These are phyloP conservation scores for Debaryomyces udenii DNA, from an alignment of 1,139 yeast genomes.

Conservation along the genomic window DNA sequence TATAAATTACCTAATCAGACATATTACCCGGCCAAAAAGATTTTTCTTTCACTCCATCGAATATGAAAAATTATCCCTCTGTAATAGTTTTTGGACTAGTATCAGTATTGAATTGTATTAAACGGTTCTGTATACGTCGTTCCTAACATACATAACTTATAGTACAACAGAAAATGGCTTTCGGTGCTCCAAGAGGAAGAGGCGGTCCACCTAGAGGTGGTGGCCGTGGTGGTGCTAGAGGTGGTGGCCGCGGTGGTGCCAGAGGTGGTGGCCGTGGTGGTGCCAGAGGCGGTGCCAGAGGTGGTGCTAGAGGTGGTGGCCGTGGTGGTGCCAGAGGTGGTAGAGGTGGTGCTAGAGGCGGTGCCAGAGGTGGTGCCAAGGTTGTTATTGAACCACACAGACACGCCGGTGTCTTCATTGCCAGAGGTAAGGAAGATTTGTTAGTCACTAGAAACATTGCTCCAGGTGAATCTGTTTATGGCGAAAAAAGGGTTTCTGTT, in stretches of 20 bases:
- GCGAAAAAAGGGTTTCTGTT: slow-evolving; percentile 93
- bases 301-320: slow-evolving; percentile 49
- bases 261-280: slow-evolving; percentile 39
- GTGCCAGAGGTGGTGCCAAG: slow-evolving; percentile 85
- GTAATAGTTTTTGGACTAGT: slow-evolving; percentile 3
- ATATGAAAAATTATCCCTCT: slow-evolving; percentile 3
- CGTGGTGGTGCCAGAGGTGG: slow-evolving; percentile 62
- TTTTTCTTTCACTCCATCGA: slow-evolving; percentile 14
- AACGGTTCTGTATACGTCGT: slow-evolving; percentile 8
- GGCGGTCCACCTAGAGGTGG: slow-evolving; percentile 26
- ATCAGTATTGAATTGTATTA: slow-evolving; percentile 8
- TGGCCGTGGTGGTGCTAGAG: slow-evolving; percentile 35
- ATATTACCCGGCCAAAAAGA: slow-evolving; percentile 24
- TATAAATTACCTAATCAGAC: slow-evolving; percentile 17
- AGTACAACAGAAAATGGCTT: slow-evolving; percentile 28
- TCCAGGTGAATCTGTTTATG: slow-evolving; percentile 98
- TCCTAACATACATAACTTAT: slow-evolving; percentile 5
- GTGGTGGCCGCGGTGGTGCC: slow-evolving; percentile 35
- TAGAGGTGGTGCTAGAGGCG: slow-evolving; percentile 79
- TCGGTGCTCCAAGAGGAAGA: slow-evolving; percentile 45
- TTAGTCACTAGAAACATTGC: slow-evolving; percentile 95
- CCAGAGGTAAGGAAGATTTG: slow-evolving; percentile 99
- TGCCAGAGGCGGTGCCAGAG: slow-evolving; percentile 46
- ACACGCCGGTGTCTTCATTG: slow-evolving; percentile 97
- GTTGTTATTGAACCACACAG: slow-evolving; percentile 98